A percentile compares a stretch with the other conserved stretches of the same genome.
These are phyloP conservation scores for Saturnispora sanitii DNA, from an alignment of 805 yeast species.

Conservation along the genomic window DNA sequence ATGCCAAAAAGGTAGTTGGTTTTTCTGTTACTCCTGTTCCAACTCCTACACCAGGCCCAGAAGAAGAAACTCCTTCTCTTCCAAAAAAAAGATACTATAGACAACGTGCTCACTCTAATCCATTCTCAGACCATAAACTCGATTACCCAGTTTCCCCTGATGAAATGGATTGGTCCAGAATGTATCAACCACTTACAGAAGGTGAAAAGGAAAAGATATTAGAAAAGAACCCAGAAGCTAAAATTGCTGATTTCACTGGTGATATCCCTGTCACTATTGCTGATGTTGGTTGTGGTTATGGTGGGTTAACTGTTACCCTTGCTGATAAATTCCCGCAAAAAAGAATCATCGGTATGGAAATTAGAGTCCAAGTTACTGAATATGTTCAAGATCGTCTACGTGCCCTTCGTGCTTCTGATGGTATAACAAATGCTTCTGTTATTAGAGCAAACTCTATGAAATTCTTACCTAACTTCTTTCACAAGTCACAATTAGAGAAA, in stretches of 20 bases:
- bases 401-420: constrained; percentile 61
- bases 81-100: constrained; percentile 85
- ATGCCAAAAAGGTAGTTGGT: constrained; percentile 34
- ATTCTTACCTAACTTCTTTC: constrained; percentile 88
- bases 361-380: constrained; percentile 93
- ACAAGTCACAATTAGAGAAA: constrained; percentile 71
- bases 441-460: constrained; percentile 96
- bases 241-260: constrained; percentile 12
- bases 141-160: constrained; percentile 80
- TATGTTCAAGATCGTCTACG: constrained; percentile 92
- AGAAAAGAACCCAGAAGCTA: constrained; percentile 30
- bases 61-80: constrained; percentile 27
- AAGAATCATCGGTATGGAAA: constrained; percentile 89
- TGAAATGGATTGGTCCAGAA: constrained; percentile 76
- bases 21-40: constrained; percentile 27
- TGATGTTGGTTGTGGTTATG: constrained; percentile 96
- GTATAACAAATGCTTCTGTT: constrained; percentile 78
- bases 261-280: constrained; percentile 61
- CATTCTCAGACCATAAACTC: constrained; percentile 88
- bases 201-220: constrained; percentile 25
- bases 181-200: constrained; percentile 51
- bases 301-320: constrained; percentile 76
- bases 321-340: constrained; percentile 68
- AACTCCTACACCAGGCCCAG: constrained; percentile 8
- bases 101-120: constrained; percentile 96